A percentile compares a stretch with the other conserved stretches of the same genome.
These are phyloP conservation scores for Cystobasidium pallidum DNA, from an alignment of 1,284 basidiomycete genomes.

Conservation along the genomic window DNA sequence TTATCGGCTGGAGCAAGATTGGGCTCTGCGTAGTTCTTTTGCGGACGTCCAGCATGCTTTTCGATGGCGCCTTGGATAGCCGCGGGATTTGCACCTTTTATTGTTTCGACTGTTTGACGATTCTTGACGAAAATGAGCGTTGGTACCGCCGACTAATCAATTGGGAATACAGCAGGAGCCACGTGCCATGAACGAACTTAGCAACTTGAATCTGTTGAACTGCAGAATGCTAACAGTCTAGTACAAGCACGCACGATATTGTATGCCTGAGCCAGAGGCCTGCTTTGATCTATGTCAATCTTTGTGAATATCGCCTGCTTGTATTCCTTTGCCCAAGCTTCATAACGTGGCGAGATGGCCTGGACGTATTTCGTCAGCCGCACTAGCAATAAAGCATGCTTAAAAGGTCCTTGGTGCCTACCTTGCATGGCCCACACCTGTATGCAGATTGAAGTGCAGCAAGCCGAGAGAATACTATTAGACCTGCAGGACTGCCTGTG, in stretches of 20 bases:
- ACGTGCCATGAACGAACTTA: background rate
- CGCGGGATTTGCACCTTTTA: conserved; percentile 51
- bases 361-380: background rate
- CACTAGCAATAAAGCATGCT: too few species aligned
- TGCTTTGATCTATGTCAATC: conserved; percentile 49
- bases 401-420: background rate
- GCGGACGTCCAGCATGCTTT: conserved; percentile 48
- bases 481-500: background rate
- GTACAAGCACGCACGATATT: conserved; percentile 35
- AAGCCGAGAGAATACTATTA: background rate
- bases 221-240: background rate
- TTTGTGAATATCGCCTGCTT: conserved; percentile 48
- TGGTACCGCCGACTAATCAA: conserved; percentile 40
- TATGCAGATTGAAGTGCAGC: background rate
- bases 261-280: conserved; percentile 47
- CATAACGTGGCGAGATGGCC: conserved; percentile 40
- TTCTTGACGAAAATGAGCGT: conserved; percentile 44
- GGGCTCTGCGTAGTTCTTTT: conserved; percentile 9
- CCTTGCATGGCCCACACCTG: conserved; percentile 37
- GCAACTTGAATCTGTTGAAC: background rate
- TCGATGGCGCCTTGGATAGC: conserved; percentile 46
- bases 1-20: conserved; percentile 45
- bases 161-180: background rate
- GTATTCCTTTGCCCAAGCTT: conserved; percentile 41
- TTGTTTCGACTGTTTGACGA: conserved; percentile 46